A percentile compares a stretch with the other conserved stretches of the same genome.
phyloP scores from a whole-genome alignment of 2,329 filamentous ascomycete genomes.

The Dactylonectria macrodidyma region DNA sequence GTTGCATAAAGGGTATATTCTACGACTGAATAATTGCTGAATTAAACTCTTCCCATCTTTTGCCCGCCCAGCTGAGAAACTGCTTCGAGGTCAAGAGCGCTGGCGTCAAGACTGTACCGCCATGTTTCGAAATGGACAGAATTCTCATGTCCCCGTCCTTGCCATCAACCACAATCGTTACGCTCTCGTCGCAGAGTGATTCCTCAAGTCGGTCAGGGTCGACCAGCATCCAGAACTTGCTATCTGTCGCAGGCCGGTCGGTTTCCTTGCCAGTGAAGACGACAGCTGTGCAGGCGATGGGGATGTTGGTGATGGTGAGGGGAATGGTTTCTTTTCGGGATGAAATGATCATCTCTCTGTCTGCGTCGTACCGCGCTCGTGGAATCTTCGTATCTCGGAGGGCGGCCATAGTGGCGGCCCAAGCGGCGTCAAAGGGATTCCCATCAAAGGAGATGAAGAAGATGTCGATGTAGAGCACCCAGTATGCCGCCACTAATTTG shows the following conservation, averaged over 20 bases:
- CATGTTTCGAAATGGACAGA: constrained; percentile 84
- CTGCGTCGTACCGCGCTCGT: constrained; percentile 84
- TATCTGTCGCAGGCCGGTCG: constrained; percentile 57
- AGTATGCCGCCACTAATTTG: constrained; percentile 83
- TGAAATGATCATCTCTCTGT: constrained; percentile 85
- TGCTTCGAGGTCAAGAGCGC: constrained; percentile 76
- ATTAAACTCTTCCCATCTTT: constrained; percentile 55
- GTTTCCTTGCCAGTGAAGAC: constrained; percentile 80
- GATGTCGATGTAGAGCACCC: constrained; percentile 96
- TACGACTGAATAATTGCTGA: constrained; percentile 51
- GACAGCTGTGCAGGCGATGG: constrained; percentile 82
- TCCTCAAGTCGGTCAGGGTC: constrained; percentile 96
- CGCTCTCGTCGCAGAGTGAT: constrained; percentile 82
- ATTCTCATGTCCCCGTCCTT: constrained; percentile 69
- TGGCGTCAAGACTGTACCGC: constrained; percentile 79
- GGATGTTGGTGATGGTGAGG: constrained; percentile 75
- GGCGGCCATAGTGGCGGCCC: constrained; percentile 87
- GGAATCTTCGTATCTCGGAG: constrained; percentile 84
- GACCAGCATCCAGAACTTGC: constrained; percentile 81
- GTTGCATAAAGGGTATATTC: constrained; percentile 46
- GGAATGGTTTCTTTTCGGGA: constrained; percentile 69
- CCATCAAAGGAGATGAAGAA: constrained; percentile 94
- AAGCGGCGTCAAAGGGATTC: constrained; percentile 92
- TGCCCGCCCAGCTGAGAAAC: constrained; percentile 56
- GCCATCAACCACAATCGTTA: constrained; percentile 86